A percentile compares a stretch with the other conserved stretches of the same genome.
phyloP scores from a whole-genome alignment of 768 basidiomycete genomes.

The Psilocybe azurescens region DNA sequence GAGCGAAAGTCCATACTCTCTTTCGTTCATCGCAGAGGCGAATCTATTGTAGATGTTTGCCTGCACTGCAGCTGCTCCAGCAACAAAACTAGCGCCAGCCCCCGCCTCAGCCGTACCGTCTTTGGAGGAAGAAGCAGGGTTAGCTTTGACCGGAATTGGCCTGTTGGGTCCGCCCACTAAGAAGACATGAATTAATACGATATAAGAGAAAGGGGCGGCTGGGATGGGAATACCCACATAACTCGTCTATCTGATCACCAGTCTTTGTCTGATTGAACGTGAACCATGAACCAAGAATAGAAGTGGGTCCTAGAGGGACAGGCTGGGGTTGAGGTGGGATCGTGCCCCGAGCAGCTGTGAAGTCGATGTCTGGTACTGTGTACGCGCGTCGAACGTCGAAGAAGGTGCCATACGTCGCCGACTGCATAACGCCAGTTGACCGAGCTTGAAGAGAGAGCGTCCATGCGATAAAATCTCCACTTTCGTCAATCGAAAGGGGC shows the following conservation, averaged over 20 bases:
- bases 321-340: slow-evolving; percentile 68
- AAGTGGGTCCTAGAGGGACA: slow-evolving; percentile 61
- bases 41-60: slow-evolving; percentile 50
- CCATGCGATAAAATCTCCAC: slow-evolving; percentile 61
- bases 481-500: slow-evolving; percentile 47
- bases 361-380: slow-evolving; percentile 55
- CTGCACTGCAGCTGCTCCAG: slow-evolving; percentile 41
- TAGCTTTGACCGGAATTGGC: slow-evolving; percentile 46
- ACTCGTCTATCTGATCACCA: slow-evolving; percentile 63
- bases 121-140: slow-evolving; percentile 10
- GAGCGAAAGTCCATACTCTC: slow-evolving; percentile 52
- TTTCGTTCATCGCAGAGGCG: slow-evolving; percentile 60
- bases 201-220: not conserved
- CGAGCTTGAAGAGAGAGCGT: slow-evolving; percentile 30
- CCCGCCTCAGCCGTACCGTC: slow-evolving; percentile 21
- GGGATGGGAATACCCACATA: slow-evolving; percentile 47
- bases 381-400: slow-evolving; percentile 61
- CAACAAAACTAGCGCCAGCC: slow-evolving; percentile 31
- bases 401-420: slow-evolving; percentile 58
- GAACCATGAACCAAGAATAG: slow-evolving; percentile 62
- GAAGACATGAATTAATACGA: not conserved
- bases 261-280: slow-evolving; percentile 53
- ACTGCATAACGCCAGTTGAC: slow-evolving; percentile 36
- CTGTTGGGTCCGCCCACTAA: slow-evolving; percentile 72
- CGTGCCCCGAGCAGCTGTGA: slow-evolving; percentile 43